phyloP scores from a whole-genome alignment of 163 green algal species.

The Scenedesmus sp. region DNA sequence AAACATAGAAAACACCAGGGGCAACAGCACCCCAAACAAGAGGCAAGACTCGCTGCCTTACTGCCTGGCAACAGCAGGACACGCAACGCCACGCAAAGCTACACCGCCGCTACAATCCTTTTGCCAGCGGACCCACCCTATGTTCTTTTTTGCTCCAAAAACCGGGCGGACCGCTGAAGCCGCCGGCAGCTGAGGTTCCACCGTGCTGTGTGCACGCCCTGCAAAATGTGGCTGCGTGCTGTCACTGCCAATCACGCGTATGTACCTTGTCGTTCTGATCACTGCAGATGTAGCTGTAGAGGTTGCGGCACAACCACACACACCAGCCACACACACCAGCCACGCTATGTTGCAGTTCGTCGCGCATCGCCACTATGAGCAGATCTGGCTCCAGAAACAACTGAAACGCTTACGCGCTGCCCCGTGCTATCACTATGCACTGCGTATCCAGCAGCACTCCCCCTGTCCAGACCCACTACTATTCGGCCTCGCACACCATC shows the following conservation, averaged over 20 bases:
- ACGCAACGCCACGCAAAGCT: not conserved
- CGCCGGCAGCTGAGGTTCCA: not conserved
- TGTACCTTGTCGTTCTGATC: not conserved
- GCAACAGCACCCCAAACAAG: not conserved
- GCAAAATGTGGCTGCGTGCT: not conserved
- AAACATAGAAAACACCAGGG: not conserved
- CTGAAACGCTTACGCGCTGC: too few relatives aligned
- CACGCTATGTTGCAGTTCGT: too few relatives aligned
- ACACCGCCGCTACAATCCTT: not conserved
- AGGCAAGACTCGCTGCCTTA: not conserved
- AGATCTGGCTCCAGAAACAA: too few relatives aligned
- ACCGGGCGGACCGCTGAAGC: not conserved
- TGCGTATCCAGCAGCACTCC: too few relatives aligned
- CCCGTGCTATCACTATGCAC: too few relatives aligned
- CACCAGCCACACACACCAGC: too few relatives aligned
- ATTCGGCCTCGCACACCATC: too few relatives aligned
- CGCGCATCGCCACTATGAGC: too few relatives aligned
- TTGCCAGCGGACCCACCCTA: not conserved
- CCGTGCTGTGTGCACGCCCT: not conserved
- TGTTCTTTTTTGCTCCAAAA: not conserved
- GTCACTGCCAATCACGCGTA: not conserved
- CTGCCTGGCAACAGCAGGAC: not conserved
- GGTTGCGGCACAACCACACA: not conserved
- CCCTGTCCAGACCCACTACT: too few relatives aligned
- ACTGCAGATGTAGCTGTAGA: not conserved